Base-by-base conservation (phyloP, 129 eudicot species). In the Silybum marianum region DNA sequence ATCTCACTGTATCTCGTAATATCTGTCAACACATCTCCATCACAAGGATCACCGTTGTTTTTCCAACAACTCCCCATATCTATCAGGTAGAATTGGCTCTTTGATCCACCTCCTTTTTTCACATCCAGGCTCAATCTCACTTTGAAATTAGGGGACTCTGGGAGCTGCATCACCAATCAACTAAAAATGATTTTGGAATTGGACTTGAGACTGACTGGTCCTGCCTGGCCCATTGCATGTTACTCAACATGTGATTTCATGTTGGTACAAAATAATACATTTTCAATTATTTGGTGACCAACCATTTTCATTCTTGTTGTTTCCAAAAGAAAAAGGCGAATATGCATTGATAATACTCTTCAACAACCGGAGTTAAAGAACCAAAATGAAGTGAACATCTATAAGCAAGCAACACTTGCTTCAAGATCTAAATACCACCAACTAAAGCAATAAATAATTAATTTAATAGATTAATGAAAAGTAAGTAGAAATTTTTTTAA, bases 11-110 rank as follows among this genome's bases (percentile, higher is more conserved):
- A 95, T 76, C 97, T 68, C 9, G 98, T 95, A 0, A 95, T 81
- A 36, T 95, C 98, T 1, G 98, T 92, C 12, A 78, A 67, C 22
- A 89, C 91, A 24, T 95, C 98, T 1, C 97, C 97, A 40, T 90
- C 88, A 54, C 98, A 92, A 1, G 94, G 89, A 1, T 68, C 51
- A 13, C 97, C 98, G n/a, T 95, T 87, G 91, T 95, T 95, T 82
- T 95, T 95, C 97, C 98, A 95, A 82, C 98, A 95, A 79, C 98
- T 95, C 6, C 98, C 98, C 46, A 95, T 95, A 78, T 95, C 97
- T 0, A 90, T 85, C 23, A 95, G 84, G 91, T 95, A 95, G 83
- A 95, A 95, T 42, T 95, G 98, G 84, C 98, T 95, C 87, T 90
- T 92, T 10, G 96, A 75, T 68, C 97, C 98, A 79, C 98, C 97